These are phyloP conservation scores for Hypoxylon sp. DNA, from an alignment of 2,329 filamentous ascomycete species.

Conservation along the genomic window DNA sequence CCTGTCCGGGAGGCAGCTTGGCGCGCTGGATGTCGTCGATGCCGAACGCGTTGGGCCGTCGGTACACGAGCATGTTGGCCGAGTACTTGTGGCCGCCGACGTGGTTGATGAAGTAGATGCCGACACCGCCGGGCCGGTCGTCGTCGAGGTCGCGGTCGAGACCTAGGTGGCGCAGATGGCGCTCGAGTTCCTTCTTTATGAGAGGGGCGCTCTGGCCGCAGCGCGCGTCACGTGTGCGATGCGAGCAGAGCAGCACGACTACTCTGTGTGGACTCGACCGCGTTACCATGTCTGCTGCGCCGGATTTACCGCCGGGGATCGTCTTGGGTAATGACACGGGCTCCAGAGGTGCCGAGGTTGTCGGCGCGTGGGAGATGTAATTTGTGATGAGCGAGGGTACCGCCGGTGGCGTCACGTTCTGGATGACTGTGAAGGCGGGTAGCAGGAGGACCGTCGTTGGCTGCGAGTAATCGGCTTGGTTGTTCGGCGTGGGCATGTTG, in stretches of 20 bases:
- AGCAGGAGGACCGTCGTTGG: conserved; percentile 85
- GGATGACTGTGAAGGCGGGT: conserved; percentile 82
- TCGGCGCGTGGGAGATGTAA: conserved; percentile 76
- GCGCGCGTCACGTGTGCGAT: conserved; percentile 91
- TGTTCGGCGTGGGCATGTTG: conserved; percentile 83
- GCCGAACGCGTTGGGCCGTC: conserved; percentile 67
- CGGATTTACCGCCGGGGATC: conserved; percentile 46
- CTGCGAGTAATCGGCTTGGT: conserved; percentile 67
- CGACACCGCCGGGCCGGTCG: conserved; percentile 87
- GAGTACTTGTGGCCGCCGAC: conserved; percentile 97
- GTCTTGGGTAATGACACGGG: conserved; percentile 50
- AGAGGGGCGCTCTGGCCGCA: conserved; percentile 94
- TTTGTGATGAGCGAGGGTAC: conserved; percentile 75
- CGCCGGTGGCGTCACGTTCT: conserved; percentile 80
- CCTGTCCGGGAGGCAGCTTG: conserved; percentile 49
- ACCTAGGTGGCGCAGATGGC: conserved; percentile 84
- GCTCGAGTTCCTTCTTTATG: conserved; percentile 86
- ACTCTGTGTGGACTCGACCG: conserved; percentile 82
- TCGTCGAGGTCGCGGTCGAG: conserved; percentile 89
- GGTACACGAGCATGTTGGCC: conserved; percentile 93
- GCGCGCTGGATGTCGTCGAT: conserved; percentile 55
- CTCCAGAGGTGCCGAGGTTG: conserved; percentile 71
- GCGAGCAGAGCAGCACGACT: conserved; percentile 92
- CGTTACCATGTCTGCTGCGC: conserved; percentile 50
- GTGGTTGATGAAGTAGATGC: conserved; percentile 95